These are phyloP conservation scores for Sungouiella thailandica DNA, from an alignment of 805 yeast species.

Conservation along the genomic window DNA sequence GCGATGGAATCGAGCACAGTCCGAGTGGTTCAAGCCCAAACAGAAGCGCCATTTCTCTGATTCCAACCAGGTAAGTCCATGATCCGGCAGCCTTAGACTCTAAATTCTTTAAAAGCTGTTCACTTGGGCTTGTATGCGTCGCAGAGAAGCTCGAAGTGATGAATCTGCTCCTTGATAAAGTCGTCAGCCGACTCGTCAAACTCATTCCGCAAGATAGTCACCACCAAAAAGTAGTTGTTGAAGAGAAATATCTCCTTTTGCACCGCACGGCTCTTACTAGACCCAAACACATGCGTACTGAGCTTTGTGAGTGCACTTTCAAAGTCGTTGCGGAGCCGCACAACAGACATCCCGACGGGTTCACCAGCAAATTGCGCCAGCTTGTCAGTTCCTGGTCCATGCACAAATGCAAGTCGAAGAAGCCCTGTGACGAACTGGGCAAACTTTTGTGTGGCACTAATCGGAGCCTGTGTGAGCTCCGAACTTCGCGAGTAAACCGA, in stretches of 20 bases:
- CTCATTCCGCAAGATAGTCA: constrained; percentile 48
- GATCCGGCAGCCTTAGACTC: too few relatives aligned
- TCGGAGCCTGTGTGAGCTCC: constrained; percentile 29
- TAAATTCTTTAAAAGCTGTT: too few relatives aligned
- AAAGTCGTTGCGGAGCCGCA: constrained; percentile 69
- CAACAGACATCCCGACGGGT: constrained; percentile 67
- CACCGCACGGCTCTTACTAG: constrained; percentile 28
- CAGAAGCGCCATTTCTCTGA: too few relatives aligned
- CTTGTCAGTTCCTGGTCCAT: constrained; percentile 19
- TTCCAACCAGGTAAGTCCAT: too few relatives aligned
- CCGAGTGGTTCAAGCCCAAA: too few relatives aligned
- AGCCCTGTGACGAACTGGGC: constrained; percentile 69
- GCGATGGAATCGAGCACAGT: too few relatives aligned
- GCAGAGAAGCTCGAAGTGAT: constrained; percentile 36
- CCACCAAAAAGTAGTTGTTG: constrained; percentile 62
- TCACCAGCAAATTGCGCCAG: constrained; percentile 41
- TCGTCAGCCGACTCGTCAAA: constrained; percentile 17
- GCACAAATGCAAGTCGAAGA: constrained; percentile 43
- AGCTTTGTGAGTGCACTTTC: constrained; percentile 74
- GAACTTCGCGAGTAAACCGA: constrained; percentile 19
- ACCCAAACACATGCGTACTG: constrained; percentile 39
- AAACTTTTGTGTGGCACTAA: constrained; percentile 71
- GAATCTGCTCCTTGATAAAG: constrained; percentile 31
- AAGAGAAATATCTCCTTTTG: constrained; percentile 68
- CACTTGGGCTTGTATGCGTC: constrained; percentile 29